Evolutionary conservation across 2,329 filamentous ascomycete genomes (phyloP), one percentile per base, ranked within the genome.

Genomic region (Emericellopsis atlantica): DNA sequence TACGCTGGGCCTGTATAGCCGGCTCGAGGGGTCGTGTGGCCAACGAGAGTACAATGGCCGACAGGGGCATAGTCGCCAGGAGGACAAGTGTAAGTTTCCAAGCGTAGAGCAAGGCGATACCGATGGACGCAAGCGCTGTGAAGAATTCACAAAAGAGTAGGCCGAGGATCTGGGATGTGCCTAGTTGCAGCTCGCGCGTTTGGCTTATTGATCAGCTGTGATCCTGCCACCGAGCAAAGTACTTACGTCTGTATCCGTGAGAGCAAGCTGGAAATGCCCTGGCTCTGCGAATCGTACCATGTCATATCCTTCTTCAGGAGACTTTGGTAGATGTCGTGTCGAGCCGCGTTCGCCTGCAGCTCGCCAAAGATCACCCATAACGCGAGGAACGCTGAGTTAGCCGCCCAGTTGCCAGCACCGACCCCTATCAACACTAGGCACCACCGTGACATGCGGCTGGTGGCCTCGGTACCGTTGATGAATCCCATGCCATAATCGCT

Each of bases 21-120:
- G 71, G 62, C 29, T 81, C 74, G 31, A 92, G 67, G 32, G 66
- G 69, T 2, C 66, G 64, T 2, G 79, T 79, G 2, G 85, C 63
- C 9, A 79, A 59, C 2, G 65, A 67, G 2, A 92, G 67, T 2
- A 80, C 52, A 1, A 76, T 43, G 2, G 74, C 66, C 5, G 84
- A 78, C 1, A 90, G 46, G 0, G 90, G 86, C 0, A 88, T 66
- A 0, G 79, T 81, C 1, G 81, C 74, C 4, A 94, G 65, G 10
- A 90, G 79, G 3, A 93, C 79, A 0, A 95, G 65, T 0, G 89
- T 88, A 14, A 96, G 68, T 46, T 81, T 81, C 86, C 85, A 95
- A 0, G 85, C 92, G 50, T 76, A 82, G 54, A 76, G 81, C 24
- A 95, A 71, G 0, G 88, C 86, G 2, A 95, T 66, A 1, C 63